Percentiles rank a stretch among this genome's conserved stretches.
These are phyloP conservation scores for Mrakia hoshinonis DNA, from an alignment of 768 basidiomycete genomes.

Conservation along the genomic window DNA sequence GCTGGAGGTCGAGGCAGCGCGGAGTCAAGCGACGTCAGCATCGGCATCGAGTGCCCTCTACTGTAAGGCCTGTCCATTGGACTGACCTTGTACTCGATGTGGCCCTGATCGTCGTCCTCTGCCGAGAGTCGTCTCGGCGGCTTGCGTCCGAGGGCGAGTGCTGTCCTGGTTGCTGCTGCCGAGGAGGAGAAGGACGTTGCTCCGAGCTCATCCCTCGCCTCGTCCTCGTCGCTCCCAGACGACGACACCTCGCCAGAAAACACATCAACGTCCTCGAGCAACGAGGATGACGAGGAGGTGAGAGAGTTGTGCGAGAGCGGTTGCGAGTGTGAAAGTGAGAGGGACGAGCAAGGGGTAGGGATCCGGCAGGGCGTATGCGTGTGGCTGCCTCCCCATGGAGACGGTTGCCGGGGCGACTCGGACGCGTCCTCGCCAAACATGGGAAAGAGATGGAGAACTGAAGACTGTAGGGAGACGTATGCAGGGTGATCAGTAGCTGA, in stretches of 20 bases:
- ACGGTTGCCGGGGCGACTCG: slow-evolving; percentile 31
- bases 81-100: slow-evolving; percentile 34
- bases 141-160: background rate
- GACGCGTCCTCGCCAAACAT: slow-evolving; percentile 33
- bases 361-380: slow-evolving; percentile 1
- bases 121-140: slow-evolving; percentile 23
- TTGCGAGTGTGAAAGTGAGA: slow-evolving; percentile 1
- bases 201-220: slow-evolving; percentile 7
- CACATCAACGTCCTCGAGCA: background rate
- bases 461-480: background rate
- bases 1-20: background rate
- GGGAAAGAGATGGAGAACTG: background rate
- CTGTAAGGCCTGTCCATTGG: background rate
- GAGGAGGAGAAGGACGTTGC: slow-evolving; percentile 7
- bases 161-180: background rate
- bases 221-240: slow-evolving; percentile 2
- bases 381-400: slow-evolving; percentile 20
- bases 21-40: slow-evolving; percentile 6
- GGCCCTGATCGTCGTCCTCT: slow-evolving; percentile 30
- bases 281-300: slow-evolving; percentile 1
- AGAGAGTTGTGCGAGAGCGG: background rate
- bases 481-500: background rate
- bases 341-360: background rate
- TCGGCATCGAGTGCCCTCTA: background rate
- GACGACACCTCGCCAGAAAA: background rate